phyloP scores from a whole-genome alignment of 352 stramenopile species.

The Pythium rishiriense region DNA sequence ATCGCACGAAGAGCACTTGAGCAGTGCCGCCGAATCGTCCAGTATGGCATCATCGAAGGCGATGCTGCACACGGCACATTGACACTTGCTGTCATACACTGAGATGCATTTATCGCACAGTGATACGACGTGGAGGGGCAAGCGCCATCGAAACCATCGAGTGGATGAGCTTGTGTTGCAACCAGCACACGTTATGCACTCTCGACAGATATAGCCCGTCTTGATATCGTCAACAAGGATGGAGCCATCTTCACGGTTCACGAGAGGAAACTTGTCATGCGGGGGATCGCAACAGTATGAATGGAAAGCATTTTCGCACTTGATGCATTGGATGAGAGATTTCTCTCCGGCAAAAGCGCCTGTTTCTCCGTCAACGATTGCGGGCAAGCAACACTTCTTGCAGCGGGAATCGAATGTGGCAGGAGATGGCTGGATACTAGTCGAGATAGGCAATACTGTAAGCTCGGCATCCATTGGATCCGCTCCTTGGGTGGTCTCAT shows the following conservation, averaged over 20 bases:
- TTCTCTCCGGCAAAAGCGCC: neutral
- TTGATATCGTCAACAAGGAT: slow-evolving; percentile 65
- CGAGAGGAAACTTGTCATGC: slow-evolving; percentile 52
- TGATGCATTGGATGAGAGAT: slow-evolving; percentile 49
- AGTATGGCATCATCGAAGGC: slow-evolving; percentile 49
- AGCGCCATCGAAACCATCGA: slow-evolving; percentile 71
- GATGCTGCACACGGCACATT: slow-evolving; percentile 69
- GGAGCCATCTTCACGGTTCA: slow-evolving; percentile 52
- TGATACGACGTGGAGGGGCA: slow-evolving; percentile 59
- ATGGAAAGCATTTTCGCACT: slow-evolving; percentile 61
- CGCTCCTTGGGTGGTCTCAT: neutral
- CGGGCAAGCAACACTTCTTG: slow-evolving; percentile 20
- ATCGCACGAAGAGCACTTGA: slow-evolving; percentile 77
- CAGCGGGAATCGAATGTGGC: neutral
- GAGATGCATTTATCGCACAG: slow-evolving; percentile 65
- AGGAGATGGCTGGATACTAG: slow-evolving; percentile 11
- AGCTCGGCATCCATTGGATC: slow-evolving; percentile 12
- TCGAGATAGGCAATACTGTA: slow-evolving; percentile 7
- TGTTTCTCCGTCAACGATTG: slow-evolving; percentile 22
- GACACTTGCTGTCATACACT: slow-evolving; percentile 67
- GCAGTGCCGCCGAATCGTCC: slow-evolving; percentile 46
- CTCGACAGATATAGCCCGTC: slow-evolving; percentile 68
- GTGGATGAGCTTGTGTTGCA: slow-evolving; percentile 30
- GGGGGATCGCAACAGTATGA: slow-evolving; percentile 77
- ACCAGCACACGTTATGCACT: slow-evolving; percentile 64